phyloP scores from a whole-genome alignment of 177 flowering plant species.

The Tripterygium wilfordii region DNA sequence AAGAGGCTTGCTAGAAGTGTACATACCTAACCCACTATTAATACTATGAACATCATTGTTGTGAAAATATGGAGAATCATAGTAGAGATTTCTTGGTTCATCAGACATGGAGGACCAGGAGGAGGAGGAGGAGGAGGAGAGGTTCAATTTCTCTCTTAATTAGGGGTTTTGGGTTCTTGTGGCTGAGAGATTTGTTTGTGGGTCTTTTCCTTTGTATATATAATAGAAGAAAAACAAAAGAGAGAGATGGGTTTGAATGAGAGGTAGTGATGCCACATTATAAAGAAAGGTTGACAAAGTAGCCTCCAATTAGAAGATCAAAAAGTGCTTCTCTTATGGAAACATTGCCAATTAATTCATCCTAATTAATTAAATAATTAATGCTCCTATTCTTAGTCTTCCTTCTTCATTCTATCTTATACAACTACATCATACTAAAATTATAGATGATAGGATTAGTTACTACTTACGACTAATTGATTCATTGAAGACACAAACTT shows the following conservation, averaged over 20 bases:
- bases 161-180: constrained; percentile 1
- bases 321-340: constrained; percentile 13
- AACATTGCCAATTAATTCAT: constrained; percentile 3
- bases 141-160: no score
- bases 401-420: no score
- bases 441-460: no score
- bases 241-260: constrained; percentile 9
- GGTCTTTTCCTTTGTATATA: constrained; percentile 3
- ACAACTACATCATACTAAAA: no score
- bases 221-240: not conserved
- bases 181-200: not conserved
- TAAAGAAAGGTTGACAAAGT: constrained; percentile 27
- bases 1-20: not conserved
- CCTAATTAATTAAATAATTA: no score
- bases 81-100: constrained; percentile 25
- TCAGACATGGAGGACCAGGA: constrained; percentile 31
- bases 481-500: no score
- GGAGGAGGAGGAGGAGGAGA: constrained; percentile 16
- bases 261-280: constrained; percentile 11
- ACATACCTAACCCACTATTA: not conserved
- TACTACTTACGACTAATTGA: no score
- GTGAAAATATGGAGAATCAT: constrained; percentile 20
- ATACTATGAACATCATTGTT: constrained; percentile 8
- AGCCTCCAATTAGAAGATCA: constrained; percentile 9
- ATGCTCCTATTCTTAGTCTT: no score